A percentile compares a stretch with the other conserved stretches of the same genome.
phyloP scores from a whole-genome alignment of 306 rosid species.

The Mucuna pruriens region DNA sequence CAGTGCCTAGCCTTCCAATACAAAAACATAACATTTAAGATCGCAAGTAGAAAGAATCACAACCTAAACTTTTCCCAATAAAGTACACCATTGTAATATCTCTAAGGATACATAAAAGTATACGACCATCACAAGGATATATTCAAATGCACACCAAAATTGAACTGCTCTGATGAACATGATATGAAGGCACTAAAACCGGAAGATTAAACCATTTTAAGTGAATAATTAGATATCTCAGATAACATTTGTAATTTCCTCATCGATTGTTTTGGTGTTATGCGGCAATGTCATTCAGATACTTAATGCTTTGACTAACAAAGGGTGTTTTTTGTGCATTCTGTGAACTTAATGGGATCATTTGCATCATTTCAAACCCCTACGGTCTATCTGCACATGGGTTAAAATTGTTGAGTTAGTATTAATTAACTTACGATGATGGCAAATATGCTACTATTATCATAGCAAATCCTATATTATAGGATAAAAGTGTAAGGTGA shows the following conservation, averaged over 20 bases:
- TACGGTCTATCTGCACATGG: not conserved
- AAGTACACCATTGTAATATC: constrained; percentile 12
- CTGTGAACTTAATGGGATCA: not conserved
- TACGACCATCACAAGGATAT: not conserved
- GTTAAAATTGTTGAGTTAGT: not conserved
- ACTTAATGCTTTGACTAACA: not conserved
- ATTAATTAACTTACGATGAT: constrained; percentile 1
- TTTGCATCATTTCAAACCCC: not conserved
- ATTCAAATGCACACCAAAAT: constrained; percentile 19
- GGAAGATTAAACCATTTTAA: constrained; percentile 6
- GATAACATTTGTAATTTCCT: constrained; percentile 26
- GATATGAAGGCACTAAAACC: not conserved
- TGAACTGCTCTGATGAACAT: constrained; percentile 10
- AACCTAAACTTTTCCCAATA: not conserved
- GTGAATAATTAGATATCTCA: not conserved
- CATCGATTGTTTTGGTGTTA: not conserved
- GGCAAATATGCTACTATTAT: not conserved
- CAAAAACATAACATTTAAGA: constrained; percentile 23
- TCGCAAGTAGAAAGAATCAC: constrained; percentile 19
- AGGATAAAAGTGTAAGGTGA: not conserved
- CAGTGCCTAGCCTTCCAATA: constrained; percentile 82
- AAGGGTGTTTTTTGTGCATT: not conserved
- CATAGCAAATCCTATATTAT: not conserved
- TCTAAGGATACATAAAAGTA: not conserved
- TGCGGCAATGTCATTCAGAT: not conserved